Evolutionary conservation across 495 filamentous ascomycete species (phyloP).

Genomic region (Penicillium coffeae): DNA sequence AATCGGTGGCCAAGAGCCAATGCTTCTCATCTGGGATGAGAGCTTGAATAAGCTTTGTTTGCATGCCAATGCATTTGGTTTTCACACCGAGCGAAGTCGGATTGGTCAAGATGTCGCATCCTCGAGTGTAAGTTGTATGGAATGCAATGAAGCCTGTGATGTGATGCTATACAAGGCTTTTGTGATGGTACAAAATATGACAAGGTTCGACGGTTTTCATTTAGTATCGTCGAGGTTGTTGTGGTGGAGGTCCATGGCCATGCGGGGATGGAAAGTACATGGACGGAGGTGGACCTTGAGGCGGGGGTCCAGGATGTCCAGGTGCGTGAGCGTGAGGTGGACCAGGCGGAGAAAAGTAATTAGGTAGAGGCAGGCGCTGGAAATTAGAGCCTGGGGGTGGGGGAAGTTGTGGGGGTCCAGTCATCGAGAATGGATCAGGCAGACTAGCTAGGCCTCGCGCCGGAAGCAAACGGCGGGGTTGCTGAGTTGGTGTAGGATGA

Average conservation of each 20-base stretch:
- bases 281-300: too few relatives aligned
- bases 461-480: constrained; percentile 38
- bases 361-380: constrained; percentile 29
- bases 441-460: constrained; percentile 31
- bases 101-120: too few relatives aligned
- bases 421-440: constrained; percentile 36
- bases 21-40: too few relatives aligned
- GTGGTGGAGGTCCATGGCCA: constrained; percentile 7
- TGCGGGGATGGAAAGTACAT: constrained; percentile 22
- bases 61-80: too few relatives aligned
- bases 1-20: too few relatives aligned
- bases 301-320: constrained; percentile 6
- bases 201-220: too few relatives aligned
- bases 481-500: constrained; percentile 34
- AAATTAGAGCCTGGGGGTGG: constrained; percentile 42
- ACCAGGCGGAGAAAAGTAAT: constrained; percentile 24
- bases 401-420: constrained; percentile 38
- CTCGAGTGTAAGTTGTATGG: too few relatives aligned
- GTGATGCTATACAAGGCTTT: too few relatives aligned
- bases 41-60: too few relatives aligned
- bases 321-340: constrained; percentile 17
- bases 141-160: too few relatives aligned
- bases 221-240: constrained; percentile 18
- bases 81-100: too few relatives aligned
- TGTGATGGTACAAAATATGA: constrained; percentile 6